A percentile compares a stretch with the other conserved stretches of the same genome.
These are phyloP conservation scores for Exophiala sp. DNA, from an alignment of 2,329 filamentous ascomycete genomes.

Conservation along the genomic window DNA sequence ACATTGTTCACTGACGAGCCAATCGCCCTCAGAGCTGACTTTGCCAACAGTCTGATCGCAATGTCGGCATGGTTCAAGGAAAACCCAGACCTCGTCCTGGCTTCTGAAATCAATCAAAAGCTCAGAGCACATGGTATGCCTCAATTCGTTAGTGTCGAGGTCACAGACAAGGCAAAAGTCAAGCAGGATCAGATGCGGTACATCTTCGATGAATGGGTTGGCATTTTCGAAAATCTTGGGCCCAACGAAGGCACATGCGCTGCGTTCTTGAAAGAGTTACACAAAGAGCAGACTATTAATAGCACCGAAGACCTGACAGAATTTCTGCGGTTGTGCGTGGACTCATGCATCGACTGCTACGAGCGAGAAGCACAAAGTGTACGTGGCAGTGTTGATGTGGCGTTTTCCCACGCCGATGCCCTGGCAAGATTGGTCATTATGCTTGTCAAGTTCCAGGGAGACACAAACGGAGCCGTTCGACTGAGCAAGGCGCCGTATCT, in stretches of 20 bases:
- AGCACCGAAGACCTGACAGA: slow-evolving; percentile 71
- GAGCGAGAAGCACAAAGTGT: slow-evolving; percentile 65
- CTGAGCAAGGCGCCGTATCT: slow-evolving; percentile 67
- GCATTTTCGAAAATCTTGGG: slow-evolving; percentile 72
- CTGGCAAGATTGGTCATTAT: slow-evolving; percentile 75
- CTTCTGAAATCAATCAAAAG: slow-evolving; percentile 67
- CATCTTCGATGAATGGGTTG: slow-evolving; percentile 92
- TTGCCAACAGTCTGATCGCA: slow-evolving; percentile 75
- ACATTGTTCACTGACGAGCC: slow-evolving; percentile 75
- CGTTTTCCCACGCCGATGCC: slow-evolving; percentile 69
- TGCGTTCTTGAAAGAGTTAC: slow-evolving; percentile 81
- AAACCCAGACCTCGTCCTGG: slow-evolving; percentile 63
- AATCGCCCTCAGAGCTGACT: slow-evolving; percentile 77
- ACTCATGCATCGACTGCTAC: slow-evolving; percentile 72
- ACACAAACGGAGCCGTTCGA: slow-evolving; percentile 56
- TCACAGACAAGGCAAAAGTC: slow-evolving; percentile 55
- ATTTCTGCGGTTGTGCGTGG: slow-evolving; percentile 78
- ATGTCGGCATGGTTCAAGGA: slow-evolving; percentile 78
- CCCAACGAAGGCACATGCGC: slow-evolving; percentile 67
- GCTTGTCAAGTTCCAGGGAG: slow-evolving; percentile 69
- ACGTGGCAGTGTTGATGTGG: slow-evolving; percentile 58
- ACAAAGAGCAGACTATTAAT: slow-evolving; percentile 68
- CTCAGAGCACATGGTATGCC: slow-evolving; percentile 54
- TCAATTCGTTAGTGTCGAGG: slow-evolving; percentile 53
- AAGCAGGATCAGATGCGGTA: slow-evolving; percentile 87